Percentiles rank a stretch among this genome's conserved stretches.
Conservation (phyloP, 163 green algal genomes). For the Scenedesmus sp. region DNA sequence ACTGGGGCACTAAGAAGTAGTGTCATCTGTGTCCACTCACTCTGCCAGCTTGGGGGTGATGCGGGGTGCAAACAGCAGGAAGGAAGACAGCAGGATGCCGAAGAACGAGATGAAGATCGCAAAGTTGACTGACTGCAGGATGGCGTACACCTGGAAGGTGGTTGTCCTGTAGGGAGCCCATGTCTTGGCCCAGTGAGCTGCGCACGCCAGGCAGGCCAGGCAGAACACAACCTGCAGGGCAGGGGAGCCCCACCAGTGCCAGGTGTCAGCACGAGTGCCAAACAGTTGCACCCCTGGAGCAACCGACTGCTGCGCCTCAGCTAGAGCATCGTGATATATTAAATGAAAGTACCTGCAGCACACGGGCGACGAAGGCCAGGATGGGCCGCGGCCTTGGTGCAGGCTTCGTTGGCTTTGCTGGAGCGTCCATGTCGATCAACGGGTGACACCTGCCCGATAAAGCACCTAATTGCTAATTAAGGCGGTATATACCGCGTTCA, state of each 20-base stretch:
- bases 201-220: constrained; percentile 19
- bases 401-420: constrained; percentile 4
- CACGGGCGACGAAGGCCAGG: background rate
- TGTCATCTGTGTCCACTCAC: background rate
- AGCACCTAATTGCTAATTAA: background rate
- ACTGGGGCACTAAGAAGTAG: no score
- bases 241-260: background rate
- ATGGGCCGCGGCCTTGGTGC: constrained; percentile 18
- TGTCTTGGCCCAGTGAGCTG: constrained; percentile 9
- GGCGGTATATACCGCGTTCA: background rate
- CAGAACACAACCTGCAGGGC: constrained; percentile 43
- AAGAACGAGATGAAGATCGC: constrained; percentile 19
- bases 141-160: constrained; percentile 33
- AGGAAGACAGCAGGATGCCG: constrained; percentile 24
- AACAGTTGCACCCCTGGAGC: background rate
- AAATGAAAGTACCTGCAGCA: constrained; percentile 7
- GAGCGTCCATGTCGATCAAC: constrained; percentile 16
- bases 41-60: constrained; percentile 21
- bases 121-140: constrained; percentile 40
- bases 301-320: background rate
- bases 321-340: background rate
- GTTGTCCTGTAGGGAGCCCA: constrained; percentile 15
- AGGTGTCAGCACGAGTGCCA: constrained; percentile 20
- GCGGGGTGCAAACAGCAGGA: constrained; percentile 44
- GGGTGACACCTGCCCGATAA: background rate